Conservation (phyloP, 257 asterid genomes). For the Buddleja alternifolia region DNA sequence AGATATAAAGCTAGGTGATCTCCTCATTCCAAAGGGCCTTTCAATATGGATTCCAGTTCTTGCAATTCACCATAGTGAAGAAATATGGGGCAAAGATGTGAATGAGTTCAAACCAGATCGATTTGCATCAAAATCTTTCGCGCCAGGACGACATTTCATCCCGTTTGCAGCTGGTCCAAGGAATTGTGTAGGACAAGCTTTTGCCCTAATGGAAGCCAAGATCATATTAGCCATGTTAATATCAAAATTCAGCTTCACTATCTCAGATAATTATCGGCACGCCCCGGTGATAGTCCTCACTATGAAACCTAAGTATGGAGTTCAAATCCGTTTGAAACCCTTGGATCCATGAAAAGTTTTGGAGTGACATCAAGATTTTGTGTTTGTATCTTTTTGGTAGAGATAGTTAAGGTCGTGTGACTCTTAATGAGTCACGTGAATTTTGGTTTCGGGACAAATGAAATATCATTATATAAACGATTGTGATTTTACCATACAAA, state of each 20-base stretch:
- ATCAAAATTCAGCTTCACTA: conserved; percentile 64
- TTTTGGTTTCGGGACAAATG: too few species aligned
- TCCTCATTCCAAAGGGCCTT: conserved; percentile 81
- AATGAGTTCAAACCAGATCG: conserved; percentile 80
- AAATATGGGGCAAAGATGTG: conserved; percentile 88
- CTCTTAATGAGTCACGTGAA: too few species aligned
- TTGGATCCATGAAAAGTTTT: conserved; percentile 30
- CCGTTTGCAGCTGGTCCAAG: conserved; percentile 96
- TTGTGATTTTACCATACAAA: too few species aligned
- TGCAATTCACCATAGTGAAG: conserved; percentile 80
- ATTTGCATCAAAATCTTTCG: conserved; percentile 49
- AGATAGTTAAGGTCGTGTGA: background rate
- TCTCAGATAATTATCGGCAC: conserved; percentile 80
- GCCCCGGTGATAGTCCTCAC: conserved; percentile 84
- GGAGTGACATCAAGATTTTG: background rate
- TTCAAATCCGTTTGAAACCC: conserved; percentile 70
- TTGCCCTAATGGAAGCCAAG: conserved; percentile 94
- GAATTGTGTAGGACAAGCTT: conserved; percentile 83
- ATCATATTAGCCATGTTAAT: conserved; percentile 84
- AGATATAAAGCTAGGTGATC: conserved; percentile 77
- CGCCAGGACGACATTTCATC: conserved; percentile 68
- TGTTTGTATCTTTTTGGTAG: background rate
- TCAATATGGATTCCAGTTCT: conserved; percentile 93
- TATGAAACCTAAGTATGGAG: conserved; percentile 87
- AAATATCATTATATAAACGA: too few species aligned